phyloP scores from a whole-genome alignment of 2,329 filamentous ascomycete species.

The Claviceps capensis region DNA sequence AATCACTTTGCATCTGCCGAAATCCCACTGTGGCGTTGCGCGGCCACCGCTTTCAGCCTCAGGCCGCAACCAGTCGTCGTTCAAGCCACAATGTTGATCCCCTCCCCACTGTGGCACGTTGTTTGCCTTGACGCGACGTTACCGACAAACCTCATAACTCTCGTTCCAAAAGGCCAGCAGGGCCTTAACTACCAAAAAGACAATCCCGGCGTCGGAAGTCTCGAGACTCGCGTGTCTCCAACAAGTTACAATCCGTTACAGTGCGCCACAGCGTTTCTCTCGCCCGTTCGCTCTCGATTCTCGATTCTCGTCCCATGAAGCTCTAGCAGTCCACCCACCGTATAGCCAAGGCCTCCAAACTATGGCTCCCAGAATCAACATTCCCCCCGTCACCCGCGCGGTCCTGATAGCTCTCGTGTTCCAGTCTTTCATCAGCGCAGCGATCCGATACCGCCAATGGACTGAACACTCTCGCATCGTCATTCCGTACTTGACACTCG shows the following conservation, averaged over 20 bases:
- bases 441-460: constrained; percentile 61
- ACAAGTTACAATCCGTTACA: not conserved
- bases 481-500: constrained; percentile 75
- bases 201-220: not conserved
- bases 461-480: constrained; percentile 49
- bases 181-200: not conserved
- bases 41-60: not conserved
- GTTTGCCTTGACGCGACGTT: not conserved
- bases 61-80: constrained; percentile 1
- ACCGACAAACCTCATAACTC: not conserved
- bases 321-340: constrained; percentile 1
- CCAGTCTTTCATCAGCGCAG: constrained; percentile 71
- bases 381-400: constrained; percentile 79
- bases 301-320: not conserved
- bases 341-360: constrained; percentile 5
- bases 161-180: not conserved
- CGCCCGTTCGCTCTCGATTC: not conserved
- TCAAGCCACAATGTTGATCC: not conserved
- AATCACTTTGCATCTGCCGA: not conserved
- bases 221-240: not conserved
- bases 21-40: not conserved
- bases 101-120: not conserved
- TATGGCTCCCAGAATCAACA: constrained; percentile 77
- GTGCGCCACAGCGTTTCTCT: not conserved
- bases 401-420: constrained; percentile 61